These are phyloP conservation scores for Mrakia gelida DNA, from an alignment of 768 basidiomycete species.

Conservation along the genomic window DNA sequence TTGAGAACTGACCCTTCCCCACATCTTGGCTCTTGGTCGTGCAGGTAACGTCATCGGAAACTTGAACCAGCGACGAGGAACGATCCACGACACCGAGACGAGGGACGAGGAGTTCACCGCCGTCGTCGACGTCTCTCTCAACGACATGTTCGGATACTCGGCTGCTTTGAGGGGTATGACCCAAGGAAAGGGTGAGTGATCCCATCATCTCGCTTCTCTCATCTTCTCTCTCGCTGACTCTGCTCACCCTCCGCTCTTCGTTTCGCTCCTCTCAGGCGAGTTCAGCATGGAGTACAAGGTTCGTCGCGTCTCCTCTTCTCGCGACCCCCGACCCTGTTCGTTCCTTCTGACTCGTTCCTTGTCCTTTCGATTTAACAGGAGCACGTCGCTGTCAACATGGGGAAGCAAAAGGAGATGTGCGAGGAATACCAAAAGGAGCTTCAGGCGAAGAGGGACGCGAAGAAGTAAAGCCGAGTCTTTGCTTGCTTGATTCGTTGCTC, in stretches of 20 bases:
- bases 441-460: constrained; percentile 34
- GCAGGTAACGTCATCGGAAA: constrained; percentile 85
- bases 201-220: background rate
- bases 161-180: constrained; percentile 87
- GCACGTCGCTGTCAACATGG: constrained; percentile 77
- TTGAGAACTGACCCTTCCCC: background rate
- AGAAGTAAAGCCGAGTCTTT: constrained; percentile 12
- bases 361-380: constrained; percentile 48
- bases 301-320: constrained; percentile 34
- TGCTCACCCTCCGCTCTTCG: constrained; percentile 38
- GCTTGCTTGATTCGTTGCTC: background rate
- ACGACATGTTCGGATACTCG: constrained; percentile 98
- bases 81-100: constrained; percentile 91
- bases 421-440: constrained; percentile 78
- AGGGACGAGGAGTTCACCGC: constrained; percentile 95
- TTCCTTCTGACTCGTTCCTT: background rate
- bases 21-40: background rate
- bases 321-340: background rate
- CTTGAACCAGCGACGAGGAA: constrained; percentile 84
- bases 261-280: constrained; percentile 52
- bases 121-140: constrained; percentile 84
- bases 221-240: background rate
- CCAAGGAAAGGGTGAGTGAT: constrained; percentile 85
- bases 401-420: constrained; percentile 81
- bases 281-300: constrained; percentile 63